Conservation (phyloP, 345 rosid genomes). For the Hibiscus mutabilis region DNA sequence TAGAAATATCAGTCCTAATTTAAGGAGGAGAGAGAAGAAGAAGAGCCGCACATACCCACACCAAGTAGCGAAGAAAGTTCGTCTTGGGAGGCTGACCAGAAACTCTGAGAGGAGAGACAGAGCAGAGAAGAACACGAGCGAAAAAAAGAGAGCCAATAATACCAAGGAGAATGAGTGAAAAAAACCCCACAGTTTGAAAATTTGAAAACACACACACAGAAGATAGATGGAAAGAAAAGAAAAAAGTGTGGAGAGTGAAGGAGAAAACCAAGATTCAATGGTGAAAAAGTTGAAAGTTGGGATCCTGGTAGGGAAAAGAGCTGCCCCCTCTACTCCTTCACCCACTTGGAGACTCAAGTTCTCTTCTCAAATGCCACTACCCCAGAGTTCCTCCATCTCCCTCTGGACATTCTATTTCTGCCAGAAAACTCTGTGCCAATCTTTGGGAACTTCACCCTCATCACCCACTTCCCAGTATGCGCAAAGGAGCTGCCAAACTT, state of each 20-base stretch:
- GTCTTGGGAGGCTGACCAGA: neutral
- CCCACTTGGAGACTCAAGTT: slow-evolving; percentile 80
- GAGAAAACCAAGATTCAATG: slow-evolving; percentile 23
- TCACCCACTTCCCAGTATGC: slow-evolving; percentile 21
- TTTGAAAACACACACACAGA: neutral
- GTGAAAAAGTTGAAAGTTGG: slow-evolving; percentile 34
- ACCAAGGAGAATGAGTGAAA: neutral
- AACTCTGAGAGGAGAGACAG: neutral
- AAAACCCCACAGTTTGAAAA: slow-evolving; percentile 10
- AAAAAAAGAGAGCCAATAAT: neutral
- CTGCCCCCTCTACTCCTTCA: slow-evolving; percentile 79
- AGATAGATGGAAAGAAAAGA: neutral
- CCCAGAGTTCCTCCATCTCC: neutral
- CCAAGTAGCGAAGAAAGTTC: neutral
- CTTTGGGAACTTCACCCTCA: slow-evolving; percentile 72
- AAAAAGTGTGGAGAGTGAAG: slow-evolving; percentile 23
- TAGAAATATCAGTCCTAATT: neutral
- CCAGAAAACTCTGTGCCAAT: slow-evolving; percentile 75
- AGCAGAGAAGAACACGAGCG: neutral
- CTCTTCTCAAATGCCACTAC: slow-evolving; percentile 19
- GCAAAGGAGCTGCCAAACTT: slow-evolving; percentile 16
- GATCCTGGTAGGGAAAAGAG: slow-evolving; percentile 48
- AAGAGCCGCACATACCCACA: neutral
- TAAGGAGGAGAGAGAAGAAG: neutral
- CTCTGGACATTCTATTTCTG: slow-evolving; percentile 31